Evolutionary conservation across 495 filamentous ascomycete species (phyloP), one percentile per base, ranked within the genome.

Genomic region (Opeltia flavorubescens): DNA sequence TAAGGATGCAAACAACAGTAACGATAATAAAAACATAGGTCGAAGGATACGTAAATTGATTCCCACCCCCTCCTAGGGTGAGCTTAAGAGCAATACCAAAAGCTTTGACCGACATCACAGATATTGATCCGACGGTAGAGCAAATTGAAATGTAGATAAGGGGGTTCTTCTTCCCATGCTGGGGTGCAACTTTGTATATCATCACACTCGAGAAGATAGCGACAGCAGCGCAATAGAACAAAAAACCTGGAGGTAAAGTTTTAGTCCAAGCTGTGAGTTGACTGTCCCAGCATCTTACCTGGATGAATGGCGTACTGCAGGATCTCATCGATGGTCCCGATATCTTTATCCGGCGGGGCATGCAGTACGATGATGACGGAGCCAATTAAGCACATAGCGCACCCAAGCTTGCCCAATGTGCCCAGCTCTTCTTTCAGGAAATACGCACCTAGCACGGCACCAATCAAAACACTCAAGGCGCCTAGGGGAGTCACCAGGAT

Each of bases 21-120:
- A 96, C 80, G 55, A 98, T 95, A 57, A 84, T 78, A 59, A 98
- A 98, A 39, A 95, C 89, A 58, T 96, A 98, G 40, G 91, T 98
- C 39, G 86, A 93, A 0, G 91, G 81, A 55, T 93, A 83, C 3
- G 74, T 77, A 58, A 98, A 94, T 62, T 98, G 91, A 66, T 98
- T 98, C 57, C 91, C 78, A 21, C 15, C 25, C 25, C 89, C 89
- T 15, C 67, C 75, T 39, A 98, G 72, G 1, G 91, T 96, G 53
- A 96, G 72, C 63, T 96, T 96, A 50, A 98, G 67, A 21, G 91
- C 91, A 57, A 95, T 95, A 33, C 91, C 91, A 54, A 96, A 95
- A 2, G 91, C 89, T 65, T 98, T 98, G 58, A 95, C 82, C 24
- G 93, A 86, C 91, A 98, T 95, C 62, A 98, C 88, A 12, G 91